Percentiles rank a stretch among this genome's conserved stretches.
These are phyloP conservation scores for Ciborinia camelliae DNA, from an alignment of 2,329 filamentous ascomycete genomes.

Conservation along the genomic window DNA sequence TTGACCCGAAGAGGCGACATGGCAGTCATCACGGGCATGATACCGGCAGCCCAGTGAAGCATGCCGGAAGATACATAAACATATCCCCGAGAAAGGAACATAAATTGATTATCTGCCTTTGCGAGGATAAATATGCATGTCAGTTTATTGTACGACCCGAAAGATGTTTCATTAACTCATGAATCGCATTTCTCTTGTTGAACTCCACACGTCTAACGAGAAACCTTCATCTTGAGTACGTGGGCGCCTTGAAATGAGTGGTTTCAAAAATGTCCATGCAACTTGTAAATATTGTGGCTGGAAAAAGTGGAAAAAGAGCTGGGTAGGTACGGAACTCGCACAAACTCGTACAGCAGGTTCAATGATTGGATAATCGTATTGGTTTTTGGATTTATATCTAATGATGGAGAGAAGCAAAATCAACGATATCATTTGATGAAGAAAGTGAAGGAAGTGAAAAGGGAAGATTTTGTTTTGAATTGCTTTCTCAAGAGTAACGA, in stretches of 20 bases:
- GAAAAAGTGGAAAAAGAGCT: neutral
- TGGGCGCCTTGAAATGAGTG: slow-evolving; percentile 1
- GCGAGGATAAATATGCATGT: neutral
- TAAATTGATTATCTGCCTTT: neutral
- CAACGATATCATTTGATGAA: neutral
- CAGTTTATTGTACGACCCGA: neutral
- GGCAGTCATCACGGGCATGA: neutral
- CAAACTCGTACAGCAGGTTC: neutral
- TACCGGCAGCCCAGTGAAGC: neutral
- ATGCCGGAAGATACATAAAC: neutral
- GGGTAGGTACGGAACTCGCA: too few species aligned
- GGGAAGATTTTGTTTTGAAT: neutral
- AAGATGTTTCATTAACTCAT: neutral
- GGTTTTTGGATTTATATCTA: neutral
- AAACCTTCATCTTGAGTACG: neutral
- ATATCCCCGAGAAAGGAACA: neutral
- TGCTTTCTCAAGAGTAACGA: neutral
- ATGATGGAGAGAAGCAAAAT: neutral
- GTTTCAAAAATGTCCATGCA: neutral
- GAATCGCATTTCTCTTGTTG: neutral
- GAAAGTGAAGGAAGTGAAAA: neutral
- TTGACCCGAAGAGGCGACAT: slow-evolving; percentile 6
- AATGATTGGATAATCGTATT: neutral
- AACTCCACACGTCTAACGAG: neutral
- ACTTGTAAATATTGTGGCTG: slow-evolving; percentile 7